These are phyloP conservation scores for Moesziomyces globuligerus DNA, from an alignment of 1,284 basidiomycete genomes.

Conservation along the genomic window DNA sequence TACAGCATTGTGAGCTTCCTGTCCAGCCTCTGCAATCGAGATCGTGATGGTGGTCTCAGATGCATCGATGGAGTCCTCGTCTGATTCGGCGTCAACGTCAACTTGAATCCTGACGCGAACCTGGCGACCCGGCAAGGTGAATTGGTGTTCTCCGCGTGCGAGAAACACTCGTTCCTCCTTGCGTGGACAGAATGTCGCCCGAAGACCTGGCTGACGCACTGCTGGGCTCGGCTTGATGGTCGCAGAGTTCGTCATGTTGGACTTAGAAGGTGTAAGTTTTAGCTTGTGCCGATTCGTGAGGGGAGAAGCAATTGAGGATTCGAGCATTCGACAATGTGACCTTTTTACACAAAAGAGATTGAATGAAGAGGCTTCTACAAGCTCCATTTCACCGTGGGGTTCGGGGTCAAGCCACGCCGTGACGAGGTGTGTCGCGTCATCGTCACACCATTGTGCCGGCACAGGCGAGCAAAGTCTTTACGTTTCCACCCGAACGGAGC, in stretches of 20 bases:
- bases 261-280: background rate
- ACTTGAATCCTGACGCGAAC: slow-evolving; percentile 1
- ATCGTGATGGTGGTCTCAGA: slow-evolving; percentile 7
- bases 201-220: slow-evolving; percentile 16
- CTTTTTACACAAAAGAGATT: background rate
- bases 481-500: background rate
- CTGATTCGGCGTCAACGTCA: slow-evolving; percentile 1
- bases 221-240: slow-evolving; percentile 8
- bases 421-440: background rate
- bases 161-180: slow-evolving; percentile 20
- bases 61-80: slow-evolving; percentile 2
- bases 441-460: background rate
- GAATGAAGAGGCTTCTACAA: background rate
- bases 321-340: background rate
- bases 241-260: background rate
- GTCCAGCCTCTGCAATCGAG: background rate
- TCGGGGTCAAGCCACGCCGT: background rate
- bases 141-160: slow-evolving; percentile 9
- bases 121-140: slow-evolving; percentile 14
- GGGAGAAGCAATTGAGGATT: background rate
- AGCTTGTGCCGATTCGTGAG: background rate
- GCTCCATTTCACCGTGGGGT: background rate
- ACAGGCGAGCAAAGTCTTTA: background rate
- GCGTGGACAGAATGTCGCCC: slow-evolving; percentile 13
- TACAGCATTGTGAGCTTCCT: background rate